Evolutionary conservation across 2,329 filamentous ascomycete genomes (phyloP).

Genomic region (Microthyrium microscopicum): DNA sequence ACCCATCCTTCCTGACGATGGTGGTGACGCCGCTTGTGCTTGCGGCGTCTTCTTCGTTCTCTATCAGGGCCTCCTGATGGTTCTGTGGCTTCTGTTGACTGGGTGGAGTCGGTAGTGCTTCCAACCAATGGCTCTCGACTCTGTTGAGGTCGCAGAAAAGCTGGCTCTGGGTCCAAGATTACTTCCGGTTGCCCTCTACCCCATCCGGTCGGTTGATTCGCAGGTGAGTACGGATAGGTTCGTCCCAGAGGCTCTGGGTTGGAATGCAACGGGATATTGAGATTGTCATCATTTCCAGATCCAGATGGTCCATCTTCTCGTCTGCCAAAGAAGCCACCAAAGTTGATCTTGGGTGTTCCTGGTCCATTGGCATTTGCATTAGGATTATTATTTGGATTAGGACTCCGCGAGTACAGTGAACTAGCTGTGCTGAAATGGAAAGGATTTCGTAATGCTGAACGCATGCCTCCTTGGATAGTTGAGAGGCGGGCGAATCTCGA

Average conservation of each 20-base stretch:
- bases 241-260: not conserved
- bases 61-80: not conserved
- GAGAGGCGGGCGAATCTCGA: not conserved
- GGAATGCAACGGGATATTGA: not conserved
- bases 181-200: not conserved
- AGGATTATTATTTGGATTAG: constrained; percentile 1
- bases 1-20: not conserved
- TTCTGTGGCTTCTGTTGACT: not conserved
- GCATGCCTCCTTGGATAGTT: constrained; percentile 4
- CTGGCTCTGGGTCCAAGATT: not conserved
- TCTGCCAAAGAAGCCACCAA: not conserved
- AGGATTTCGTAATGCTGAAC: not conserved
- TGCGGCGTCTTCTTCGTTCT: constrained; percentile 9
- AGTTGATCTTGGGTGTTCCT: not conserved
- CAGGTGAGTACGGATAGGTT: constrained; percentile 4
- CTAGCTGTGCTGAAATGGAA: constrained; percentile 3
- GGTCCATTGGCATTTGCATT: constrained; percentile 1
- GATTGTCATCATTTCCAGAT: not conserved
- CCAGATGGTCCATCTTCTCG: not conserved
- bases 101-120: not conserved
- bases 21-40: no score
- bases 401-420: constrained; percentile 7
- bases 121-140: not conserved
- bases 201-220: constrained; percentile 7
- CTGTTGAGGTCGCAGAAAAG: constrained; percentile 5